These are phyloP conservation scores for Colletotrichum horii DNA, from an alignment of 2,329 filamentous ascomycete species.

Conservation along the genomic window DNA sequence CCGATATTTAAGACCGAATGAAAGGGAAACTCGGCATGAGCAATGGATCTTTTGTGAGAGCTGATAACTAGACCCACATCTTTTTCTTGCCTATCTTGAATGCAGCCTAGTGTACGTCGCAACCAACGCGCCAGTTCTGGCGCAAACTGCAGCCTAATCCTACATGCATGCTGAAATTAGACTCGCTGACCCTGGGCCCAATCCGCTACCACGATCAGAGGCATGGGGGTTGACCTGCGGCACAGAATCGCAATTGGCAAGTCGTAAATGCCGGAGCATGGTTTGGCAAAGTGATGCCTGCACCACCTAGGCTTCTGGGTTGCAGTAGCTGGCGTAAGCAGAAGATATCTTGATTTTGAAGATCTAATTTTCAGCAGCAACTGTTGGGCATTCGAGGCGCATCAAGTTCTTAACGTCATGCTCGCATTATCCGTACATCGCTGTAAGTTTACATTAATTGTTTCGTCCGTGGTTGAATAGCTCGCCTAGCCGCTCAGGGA, in stretches of 20 bases:
- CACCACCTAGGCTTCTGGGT: neutral
- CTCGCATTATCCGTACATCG: too few relatives aligned
- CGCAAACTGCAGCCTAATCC: neutral
- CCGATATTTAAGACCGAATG: neutral
- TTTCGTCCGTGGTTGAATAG: too few relatives aligned
- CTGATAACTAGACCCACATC: neutral
- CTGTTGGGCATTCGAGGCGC: accelerated
- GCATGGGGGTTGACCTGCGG: neutral
- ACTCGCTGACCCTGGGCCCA: neutral
- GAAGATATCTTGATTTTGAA: neutral
- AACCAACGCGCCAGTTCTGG: accelerated
- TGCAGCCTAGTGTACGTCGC: neutral
- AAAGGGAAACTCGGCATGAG: neutral
- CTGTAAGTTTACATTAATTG: too few relatives aligned
- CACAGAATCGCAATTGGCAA: neutral
- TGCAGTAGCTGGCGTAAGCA: too few relatives aligned
- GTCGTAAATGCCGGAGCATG: neutral
- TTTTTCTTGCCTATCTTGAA: neutral
- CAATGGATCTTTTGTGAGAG: neutral
- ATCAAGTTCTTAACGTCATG: neutral
- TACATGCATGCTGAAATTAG: neutral
- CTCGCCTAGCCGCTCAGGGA: neutral
- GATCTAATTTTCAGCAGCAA: neutral
- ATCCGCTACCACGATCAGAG: neutral
- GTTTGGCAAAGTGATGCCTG: neutral